phyloP scores from a whole-genome alignment of 2,329 filamentous ascomycete species.

The Amauroascus verrucosus region DNA sequence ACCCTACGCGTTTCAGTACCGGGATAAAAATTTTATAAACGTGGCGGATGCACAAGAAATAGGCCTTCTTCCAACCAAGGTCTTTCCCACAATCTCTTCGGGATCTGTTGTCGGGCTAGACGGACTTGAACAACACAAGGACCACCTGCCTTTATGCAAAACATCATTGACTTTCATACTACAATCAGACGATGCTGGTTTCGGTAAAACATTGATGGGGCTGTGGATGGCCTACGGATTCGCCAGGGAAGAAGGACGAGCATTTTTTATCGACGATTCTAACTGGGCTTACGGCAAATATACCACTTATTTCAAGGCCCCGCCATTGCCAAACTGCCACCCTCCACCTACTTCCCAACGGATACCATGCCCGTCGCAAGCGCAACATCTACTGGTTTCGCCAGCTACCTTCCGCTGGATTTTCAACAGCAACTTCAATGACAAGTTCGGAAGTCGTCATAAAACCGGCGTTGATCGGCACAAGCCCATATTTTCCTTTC shows the following conservation, averaged over 20 bases:
- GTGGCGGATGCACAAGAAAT: constrained; percentile 58
- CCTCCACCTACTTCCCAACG: constrained; percentile 65
- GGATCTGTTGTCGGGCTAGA: constrained; percentile 30
- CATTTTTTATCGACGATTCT: constrained; percentile 77
- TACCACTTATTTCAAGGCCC: constrained; percentile 58
- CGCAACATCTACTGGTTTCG: constrained; percentile 64
- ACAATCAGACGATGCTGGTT: constrained; percentile 61
- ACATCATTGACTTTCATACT: constrained; percentile 67
- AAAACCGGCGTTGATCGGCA: constrained; percentile 45
- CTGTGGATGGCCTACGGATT: constrained; percentile 78
- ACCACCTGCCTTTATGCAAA: constrained; percentile 47
- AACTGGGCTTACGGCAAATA: constrained; percentile 75
- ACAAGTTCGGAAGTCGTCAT: constrained; percentile 42
- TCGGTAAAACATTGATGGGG: constrained; percentile 66
- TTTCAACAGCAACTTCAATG: constrained; percentile 51
- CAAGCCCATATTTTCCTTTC: constrained; percentile 56
- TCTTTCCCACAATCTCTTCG: background rate
- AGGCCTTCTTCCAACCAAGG: constrained; percentile 48
- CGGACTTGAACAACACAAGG: constrained; percentile 15
- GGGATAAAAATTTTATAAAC: constrained; percentile 63
- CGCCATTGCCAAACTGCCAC: constrained; percentile 55
- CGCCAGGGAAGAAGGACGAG: constrained; percentile 59
- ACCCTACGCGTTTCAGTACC: constrained; percentile 47
- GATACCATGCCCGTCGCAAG: constrained; percentile 66
- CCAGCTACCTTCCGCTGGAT: constrained; percentile 54